These are phyloP conservation scores for Gymnopus androsaceus DNA, from an alignment of 1,284 basidiomycete genomes.

Conservation along the genomic window DNA sequence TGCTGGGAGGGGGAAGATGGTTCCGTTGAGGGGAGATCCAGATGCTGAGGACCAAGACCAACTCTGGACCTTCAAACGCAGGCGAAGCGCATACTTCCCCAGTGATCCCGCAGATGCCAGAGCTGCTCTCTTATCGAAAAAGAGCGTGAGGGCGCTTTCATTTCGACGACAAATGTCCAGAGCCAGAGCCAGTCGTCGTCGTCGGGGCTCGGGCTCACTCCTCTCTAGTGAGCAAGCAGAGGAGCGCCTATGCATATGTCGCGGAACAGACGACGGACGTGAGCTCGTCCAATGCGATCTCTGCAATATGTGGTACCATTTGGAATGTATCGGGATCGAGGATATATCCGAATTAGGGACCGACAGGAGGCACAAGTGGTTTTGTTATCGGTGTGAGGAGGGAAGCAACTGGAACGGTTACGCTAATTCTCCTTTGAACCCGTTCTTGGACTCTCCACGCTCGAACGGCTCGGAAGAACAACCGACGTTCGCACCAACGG, in stretches of 20 bases:
- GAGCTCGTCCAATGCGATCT: constrained; percentile 77
- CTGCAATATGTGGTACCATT: constrained; percentile 77
- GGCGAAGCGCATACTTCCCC: constrained; percentile 40
- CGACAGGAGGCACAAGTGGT: constrained; percentile 78
- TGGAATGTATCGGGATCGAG: constrained; percentile 70
- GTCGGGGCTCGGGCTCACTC: constrained; percentile 25
- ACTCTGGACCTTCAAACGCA: constrained; percentile 10
- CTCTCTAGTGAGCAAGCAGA: constrained; percentile 44
- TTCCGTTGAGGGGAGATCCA: constrained; percentile 50
- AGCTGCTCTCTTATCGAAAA: constrained; percentile 68
- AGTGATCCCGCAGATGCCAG: constrained; percentile 74
- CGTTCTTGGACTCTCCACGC: no score
- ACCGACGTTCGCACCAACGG: constrained; percentile 65
- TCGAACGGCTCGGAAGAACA: constrained; percentile 48
- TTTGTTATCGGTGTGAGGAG: constrained; percentile 55
- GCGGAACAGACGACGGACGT: constrained; percentile 62
- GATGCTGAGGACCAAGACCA: constrained; percentile 24
- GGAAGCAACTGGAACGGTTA: constrained; percentile 33
- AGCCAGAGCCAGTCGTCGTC: no score
- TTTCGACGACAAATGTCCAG: constrained; percentile 25
- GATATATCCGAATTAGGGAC: constrained; percentile 64
- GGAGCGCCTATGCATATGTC: constrained; percentile 65
- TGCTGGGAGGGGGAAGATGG: constrained; percentile 60
- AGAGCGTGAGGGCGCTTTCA: constrained; percentile 59
- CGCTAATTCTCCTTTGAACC: no score